Percentiles rank a stretch among this genome's conserved stretches.
phyloP scores from a whole-genome alignment of 768 basidiomycete species.

The Pleurotus citrinopileatus region DNA sequence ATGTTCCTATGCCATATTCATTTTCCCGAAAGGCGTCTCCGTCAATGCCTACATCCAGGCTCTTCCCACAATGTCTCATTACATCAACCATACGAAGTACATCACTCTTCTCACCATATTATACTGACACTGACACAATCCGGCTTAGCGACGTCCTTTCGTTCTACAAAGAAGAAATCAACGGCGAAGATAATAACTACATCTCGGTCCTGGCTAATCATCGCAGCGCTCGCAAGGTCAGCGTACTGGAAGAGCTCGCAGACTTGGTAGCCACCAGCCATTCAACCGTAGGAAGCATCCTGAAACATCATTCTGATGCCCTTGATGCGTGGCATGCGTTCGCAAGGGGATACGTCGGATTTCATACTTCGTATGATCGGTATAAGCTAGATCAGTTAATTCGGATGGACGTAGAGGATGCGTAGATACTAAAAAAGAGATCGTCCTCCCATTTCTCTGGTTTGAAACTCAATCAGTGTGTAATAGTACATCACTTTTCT shows the following conservation, averaged over 20 bases:
- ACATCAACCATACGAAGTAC: conserved; percentile 5
- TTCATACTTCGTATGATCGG: background rate
- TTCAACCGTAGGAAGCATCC: background rate
- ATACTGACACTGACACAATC: background rate
- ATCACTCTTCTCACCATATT: background rate
- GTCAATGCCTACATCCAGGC: conserved; percentile 1
- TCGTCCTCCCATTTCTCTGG: too few relatives aligned
- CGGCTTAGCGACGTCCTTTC: conserved; percentile 4
- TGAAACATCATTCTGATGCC: background rate
- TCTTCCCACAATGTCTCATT: background rate
- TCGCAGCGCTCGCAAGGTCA: background rate
- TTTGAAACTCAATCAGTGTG: too few relatives aligned
- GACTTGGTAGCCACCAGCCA: background rate
- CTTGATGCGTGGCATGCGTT: background rate
- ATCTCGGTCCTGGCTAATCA: background rate
- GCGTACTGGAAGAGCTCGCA: background rate
- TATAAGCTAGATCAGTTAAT: conserved; percentile 1
- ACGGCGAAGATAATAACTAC: background rate
- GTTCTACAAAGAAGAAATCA: conserved; percentile 10
- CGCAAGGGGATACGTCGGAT: background rate
- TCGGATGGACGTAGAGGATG: too few relatives aligned
- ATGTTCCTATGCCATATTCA: background rate
- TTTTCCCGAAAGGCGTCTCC: background rate
- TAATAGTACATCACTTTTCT: too few relatives aligned
- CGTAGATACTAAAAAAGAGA: too few relatives aligned